phyloP scores from a whole-genome alignment of 352 stramenopile genomes.

The Phytopythium oedochilum region DNA sequence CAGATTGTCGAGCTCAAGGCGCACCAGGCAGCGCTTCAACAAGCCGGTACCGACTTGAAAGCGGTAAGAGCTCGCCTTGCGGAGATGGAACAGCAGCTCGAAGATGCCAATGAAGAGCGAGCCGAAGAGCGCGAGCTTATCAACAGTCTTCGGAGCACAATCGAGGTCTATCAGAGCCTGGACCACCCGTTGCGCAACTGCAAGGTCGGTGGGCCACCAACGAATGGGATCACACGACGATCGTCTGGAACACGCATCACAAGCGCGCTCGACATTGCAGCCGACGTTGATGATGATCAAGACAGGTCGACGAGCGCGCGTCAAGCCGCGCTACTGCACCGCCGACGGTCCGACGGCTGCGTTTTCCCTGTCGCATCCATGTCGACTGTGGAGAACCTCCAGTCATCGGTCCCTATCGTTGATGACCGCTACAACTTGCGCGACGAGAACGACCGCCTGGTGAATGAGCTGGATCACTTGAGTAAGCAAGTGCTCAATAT shows the following conservation, averaged over 20 bases:
- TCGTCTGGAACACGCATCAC: constrained; percentile 1
- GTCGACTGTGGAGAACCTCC: constrained; percentile 6
- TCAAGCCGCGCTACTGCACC: constrained; percentile 6
- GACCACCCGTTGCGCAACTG: constrained; percentile 27
- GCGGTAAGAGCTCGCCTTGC: constrained; percentile 9
- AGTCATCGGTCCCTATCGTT: constrained; percentile 1
- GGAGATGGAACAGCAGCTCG: constrained; percentile 25
- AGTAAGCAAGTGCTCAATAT: constrained; percentile 43
- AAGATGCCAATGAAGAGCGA: constrained; percentile 33
- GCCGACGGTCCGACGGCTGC: constrained; percentile 19
- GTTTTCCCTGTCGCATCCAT: constrained; percentile 8
- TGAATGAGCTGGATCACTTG: constrained; percentile 33
- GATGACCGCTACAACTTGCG: constrained; percentile 34
- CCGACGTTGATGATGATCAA: neutral
- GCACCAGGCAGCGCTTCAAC: constrained; percentile 25
- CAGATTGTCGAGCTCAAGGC: constrained; percentile 48
- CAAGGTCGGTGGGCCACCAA: neutral
- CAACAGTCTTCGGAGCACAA: constrained; percentile 50
- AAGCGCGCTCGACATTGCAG: neutral
- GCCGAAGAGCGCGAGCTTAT: constrained; percentile 50
- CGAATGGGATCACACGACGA: neutral
- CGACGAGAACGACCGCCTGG: constrained; percentile 45
- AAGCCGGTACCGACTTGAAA: neutral
- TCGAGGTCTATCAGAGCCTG: constrained; percentile 57
- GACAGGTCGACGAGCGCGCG: neutral